Base-by-base conservation (phyloP, 805 yeast genomes). In the Kluyveromyces lactis region DNA sequence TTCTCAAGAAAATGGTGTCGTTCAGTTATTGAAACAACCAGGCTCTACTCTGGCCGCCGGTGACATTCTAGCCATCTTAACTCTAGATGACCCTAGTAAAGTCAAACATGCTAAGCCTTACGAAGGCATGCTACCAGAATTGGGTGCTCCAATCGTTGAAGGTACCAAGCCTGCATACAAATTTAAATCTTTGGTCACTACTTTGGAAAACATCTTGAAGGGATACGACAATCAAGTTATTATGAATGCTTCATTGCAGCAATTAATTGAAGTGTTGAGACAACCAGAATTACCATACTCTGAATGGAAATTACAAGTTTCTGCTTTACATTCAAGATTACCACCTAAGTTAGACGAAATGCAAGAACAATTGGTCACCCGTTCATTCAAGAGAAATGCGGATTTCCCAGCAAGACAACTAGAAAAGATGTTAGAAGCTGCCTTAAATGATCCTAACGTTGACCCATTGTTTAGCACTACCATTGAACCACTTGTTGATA, bases 21-120 rank as follows among this genome's bases (percentile, higher is more conserved):
- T 89, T 39, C 97, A 90, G 68, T 69, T 87, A 31, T 78, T 92
- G 59, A 90, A 92, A 65, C 98, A 92, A 68, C 97, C 98, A 8
- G 99, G 99, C 39, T 82, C 97, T n/a, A 86, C 95, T 19, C 82
- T 92, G 43, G 77, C 77, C 52, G 97, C 97, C 36, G 98, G 98
- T 67, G 98, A 92, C 58, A 90, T 94, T 45, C 75, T 92, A 59
- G 98, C 97, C 18, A 90, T 92, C 44, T 72, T 92, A 51, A 81
- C 97, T 13, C 70, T 92, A 41, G 99, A 94, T 58, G 98, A 92
- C 60, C 97, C 97, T 43, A 80, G 95, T 4, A 87, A 86, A 67
- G 98, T 92, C 39, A 90, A 90, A 63, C 98, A 89, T 55, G 98
- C 99, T 32, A 68, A 81, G 59, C 95, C 97, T 38, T 92, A 76